These are phyloP conservation scores for Gossypium ekmanianum DNA, from an alignment of 345 rosid species.

Conservation along the genomic window DNA sequence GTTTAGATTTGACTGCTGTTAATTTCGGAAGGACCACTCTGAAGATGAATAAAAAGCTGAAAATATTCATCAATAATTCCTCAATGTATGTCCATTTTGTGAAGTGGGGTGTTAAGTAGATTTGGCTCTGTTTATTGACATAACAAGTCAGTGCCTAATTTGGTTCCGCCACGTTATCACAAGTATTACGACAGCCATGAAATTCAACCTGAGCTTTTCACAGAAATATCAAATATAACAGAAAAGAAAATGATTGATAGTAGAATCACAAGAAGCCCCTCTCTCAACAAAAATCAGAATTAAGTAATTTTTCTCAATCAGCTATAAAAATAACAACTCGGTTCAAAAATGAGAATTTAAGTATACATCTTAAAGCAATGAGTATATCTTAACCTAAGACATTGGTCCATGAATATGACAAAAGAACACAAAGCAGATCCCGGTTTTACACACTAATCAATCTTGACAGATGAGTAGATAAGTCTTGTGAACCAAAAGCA, in stretches of 20 bases:
- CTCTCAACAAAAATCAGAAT: slow-evolving; percentile 10
- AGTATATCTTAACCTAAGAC: neutral
- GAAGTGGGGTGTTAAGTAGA: too few species aligned
- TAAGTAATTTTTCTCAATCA: neutral
- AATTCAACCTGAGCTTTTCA: too few species aligned
- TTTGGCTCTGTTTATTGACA: too few species aligned
- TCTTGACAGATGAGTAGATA: slow-evolving; percentile 80
- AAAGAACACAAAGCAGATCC: neutral
- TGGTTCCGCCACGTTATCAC: too few species aligned
- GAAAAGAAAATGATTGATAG: neutral
- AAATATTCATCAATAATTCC: too few species aligned
- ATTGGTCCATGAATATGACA: neutral
- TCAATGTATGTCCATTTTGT: too few species aligned
- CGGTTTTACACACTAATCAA: slow-evolving; percentile 34
- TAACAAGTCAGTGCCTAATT: too few species aligned
- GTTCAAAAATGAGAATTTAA: slow-evolving; percentile 30
- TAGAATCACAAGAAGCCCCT: neutral
- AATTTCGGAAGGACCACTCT: too few species aligned
- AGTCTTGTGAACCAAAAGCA: slow-evolving; percentile 85
- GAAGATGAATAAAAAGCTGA: too few species aligned
- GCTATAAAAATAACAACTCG: neutral
- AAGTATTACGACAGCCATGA: neutral
- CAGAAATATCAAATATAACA: neutral
- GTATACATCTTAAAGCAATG: slow-evolving; percentile 27
- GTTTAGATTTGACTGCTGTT: too few species aligned